Evolutionary conservation across 1,284 basidiomycete genomes (phyloP), one percentile per base, ranked within the genome.

Genomic region (Farysia itapuensis): DNA sequence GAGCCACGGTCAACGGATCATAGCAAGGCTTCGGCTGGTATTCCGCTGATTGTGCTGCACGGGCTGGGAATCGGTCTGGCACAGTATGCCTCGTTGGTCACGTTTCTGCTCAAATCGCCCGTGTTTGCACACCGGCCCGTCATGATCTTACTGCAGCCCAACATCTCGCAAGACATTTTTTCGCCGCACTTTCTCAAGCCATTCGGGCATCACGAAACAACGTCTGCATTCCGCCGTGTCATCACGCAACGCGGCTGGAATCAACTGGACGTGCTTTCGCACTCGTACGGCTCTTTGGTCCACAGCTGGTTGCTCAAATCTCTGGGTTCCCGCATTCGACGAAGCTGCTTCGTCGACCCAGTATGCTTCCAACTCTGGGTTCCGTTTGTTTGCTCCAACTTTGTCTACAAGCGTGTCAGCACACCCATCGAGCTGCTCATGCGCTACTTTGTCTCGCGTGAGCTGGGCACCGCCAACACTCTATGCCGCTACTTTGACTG

Each of bases 311-410:
- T 75, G 11, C 43, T 75, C 41, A 74, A 74, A 39, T 58, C 54
- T 13, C 33, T 71, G 15, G 46, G 54, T 7, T 14, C 38, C 3
- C 22, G 39, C 25, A 24, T 75, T 2, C 40, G 47, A n/a, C 44
- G 73, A 8, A 43, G 35, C n/a, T 61, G 70, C 40, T 64, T 75
- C 26, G 68, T 75, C 29, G 73, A 75, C 35, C 73, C 73, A 2
- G 70, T 75, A 5, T 70, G 68, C 35, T 66, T 74, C 33, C 58
- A 69, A 37, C 54, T 74, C 7, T 74, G 70, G 69, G 57, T 66
- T 11, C 70, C 69, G 2, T 54, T 64, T 21, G 51, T 74, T 5
- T 69, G 64, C 41, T 39, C 46, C 30, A 72, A 72, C 35, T 72
- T 75, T 37, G 28, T 75, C 22, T 74, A 74, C 48, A 65, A 58